phyloP scores from a whole-genome alignment of 1,284 basidiomycete genomes.

The Ceratobasidium sp. region DNA sequence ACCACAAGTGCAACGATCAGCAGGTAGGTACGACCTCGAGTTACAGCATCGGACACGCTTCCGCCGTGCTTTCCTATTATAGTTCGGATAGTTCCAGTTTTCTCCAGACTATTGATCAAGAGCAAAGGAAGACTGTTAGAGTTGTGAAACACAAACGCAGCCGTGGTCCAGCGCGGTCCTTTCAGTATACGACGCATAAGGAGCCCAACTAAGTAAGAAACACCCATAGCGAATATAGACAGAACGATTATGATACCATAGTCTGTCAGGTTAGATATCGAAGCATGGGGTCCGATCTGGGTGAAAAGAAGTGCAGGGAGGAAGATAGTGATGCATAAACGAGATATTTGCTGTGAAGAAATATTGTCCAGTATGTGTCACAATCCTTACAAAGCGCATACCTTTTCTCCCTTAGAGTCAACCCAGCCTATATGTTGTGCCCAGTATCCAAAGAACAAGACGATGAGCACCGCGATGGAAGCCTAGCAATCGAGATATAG shows the following conservation, averaged over 20 bases:
- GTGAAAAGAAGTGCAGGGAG: constrained; percentile 27
- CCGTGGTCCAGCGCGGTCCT: constrained; percentile 28
- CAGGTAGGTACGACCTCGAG: constrained; percentile 32
- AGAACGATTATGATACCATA: constrained; percentile 25
- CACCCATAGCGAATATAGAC: constrained; percentile 18
- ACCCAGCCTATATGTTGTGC: constrained; percentile 23
- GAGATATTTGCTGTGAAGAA: constrained; percentile 22
- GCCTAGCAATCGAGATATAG: no score
- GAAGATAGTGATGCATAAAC: constrained; percentile 29
- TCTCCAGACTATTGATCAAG: constrained; percentile 30
- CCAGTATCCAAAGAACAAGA: constrained; percentile 26
- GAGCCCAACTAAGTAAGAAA: constrained; percentile 18
- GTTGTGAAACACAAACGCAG: constrained; percentile 38
- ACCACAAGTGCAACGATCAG: constrained; percentile 31
- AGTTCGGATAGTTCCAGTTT: constrained; percentile 32
- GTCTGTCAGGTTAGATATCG: constrained; percentile 14
- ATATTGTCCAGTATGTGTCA: no score
- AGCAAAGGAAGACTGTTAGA: constrained; percentile 35
- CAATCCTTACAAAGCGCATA: no score
- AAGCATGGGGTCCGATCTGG: constrained; percentile 30
- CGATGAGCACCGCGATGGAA: constrained; percentile 27
- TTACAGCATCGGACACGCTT: constrained; percentile 7
- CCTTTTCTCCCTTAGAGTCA: constrained; percentile 17
- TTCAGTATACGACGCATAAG: not conserved
- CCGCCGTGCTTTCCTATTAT: constrained; percentile 20